Base-by-base conservation (phyloP, 805 yeast genomes). In the Priceomyces castillae region DNA sequence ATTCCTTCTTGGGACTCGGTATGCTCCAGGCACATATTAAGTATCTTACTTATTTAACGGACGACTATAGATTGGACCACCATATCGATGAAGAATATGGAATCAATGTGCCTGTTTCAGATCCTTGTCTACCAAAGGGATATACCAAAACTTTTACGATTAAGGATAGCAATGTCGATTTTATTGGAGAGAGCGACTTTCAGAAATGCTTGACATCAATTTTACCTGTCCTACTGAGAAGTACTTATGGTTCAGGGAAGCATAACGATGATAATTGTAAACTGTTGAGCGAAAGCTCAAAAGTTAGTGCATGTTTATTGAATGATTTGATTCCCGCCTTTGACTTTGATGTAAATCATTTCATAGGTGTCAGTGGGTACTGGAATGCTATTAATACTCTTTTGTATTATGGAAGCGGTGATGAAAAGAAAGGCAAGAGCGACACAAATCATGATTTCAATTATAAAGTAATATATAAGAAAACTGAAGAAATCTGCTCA, bases 311-410 rank as follows among this genome's bases (percentile, higher is more conserved):
- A 2, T 81, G 86, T 58, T 58, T 81, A 10, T 56, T 80, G 34
- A 69, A 71, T 37, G 81, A 79, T 48, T 57, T 71, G 16, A 66
- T 78, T 22, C 87, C 86, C 0, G 64, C 76, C 6, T 76, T 81
- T 60, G 81, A 77, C 49, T 79, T 81, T 52, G 76, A 76, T 38
- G 63, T 75, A 26, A 74, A 78, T 48, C 76, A 74, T 44, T 82
- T 82, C 44, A 65, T 79, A 33, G 88, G 86, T 0, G 83, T 82
- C 7, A 79, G 84, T 46, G 86, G 85, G 3, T 81, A 81, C 55
- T 81, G 84, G 81, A 81, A 81, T 51, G 76, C 82, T 3, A 65
- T 81, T 31, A 71, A 73, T n/a, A 67, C 70, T 39, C 61, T 80
- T 30, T 54, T 77, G 30, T 60, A 67, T 9, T 63, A 59, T 50